A percentile compares a stretch with the other conserved stretches of the same genome.
phyloP scores from a whole-genome alignment of 768 basidiomycete genomes.

The Chalciporus sphaerocephalus region DNA sequence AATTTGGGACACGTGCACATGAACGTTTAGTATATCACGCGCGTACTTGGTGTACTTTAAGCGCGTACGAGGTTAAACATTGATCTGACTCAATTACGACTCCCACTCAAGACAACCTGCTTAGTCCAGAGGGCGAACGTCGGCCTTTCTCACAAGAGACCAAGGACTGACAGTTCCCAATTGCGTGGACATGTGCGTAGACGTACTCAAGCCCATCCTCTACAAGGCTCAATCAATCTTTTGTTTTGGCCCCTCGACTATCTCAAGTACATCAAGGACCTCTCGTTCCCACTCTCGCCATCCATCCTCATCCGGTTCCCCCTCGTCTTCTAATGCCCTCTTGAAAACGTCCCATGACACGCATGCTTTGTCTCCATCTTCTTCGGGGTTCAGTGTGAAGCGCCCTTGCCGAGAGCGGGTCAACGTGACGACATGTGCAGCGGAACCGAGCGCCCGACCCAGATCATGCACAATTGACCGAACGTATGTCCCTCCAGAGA shows the following conservation, averaged over 20 bases:
- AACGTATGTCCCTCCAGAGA: slow-evolving; percentile 96
- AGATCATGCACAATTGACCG: slow-evolving; percentile 94
- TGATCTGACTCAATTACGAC: too few relatives aligned
- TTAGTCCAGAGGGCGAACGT: too few relatives aligned
- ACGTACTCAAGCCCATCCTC: not conserved
- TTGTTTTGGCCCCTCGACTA: slow-evolving; percentile 38
- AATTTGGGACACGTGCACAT: too few relatives aligned
- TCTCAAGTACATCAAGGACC: slow-evolving; percentile 62
- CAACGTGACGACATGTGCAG: slow-evolving; percentile 90
- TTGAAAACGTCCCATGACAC: slow-evolving; percentile 74
- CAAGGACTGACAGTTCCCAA: too few relatives aligned
- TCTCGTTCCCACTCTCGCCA: slow-evolving; percentile 80
- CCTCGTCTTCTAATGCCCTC: slow-evolving; percentile 48
- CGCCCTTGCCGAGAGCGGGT: slow-evolving; percentile 86
- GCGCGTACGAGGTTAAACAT: too few relatives aligned
- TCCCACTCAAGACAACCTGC: too few relatives aligned
- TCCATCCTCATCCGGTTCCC: slow-evolving; percentile 61
- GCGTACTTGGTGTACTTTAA: too few relatives aligned
- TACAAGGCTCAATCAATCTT: slow-evolving; percentile 4
- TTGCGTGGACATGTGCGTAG: not conserved
- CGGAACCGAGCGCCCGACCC: slow-evolving; percentile 75
- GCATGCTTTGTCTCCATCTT: slow-evolving; percentile 55
- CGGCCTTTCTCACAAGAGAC: too few relatives aligned
- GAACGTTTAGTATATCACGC: too few relatives aligned
- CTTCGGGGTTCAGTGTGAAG: slow-evolving; percentile 52